Percentiles rank a stretch among this genome's conserved stretches.
phyloP scores from a whole-genome alignment of 208 protist genomes.

The Crithidia acanthocephali region DNA sequence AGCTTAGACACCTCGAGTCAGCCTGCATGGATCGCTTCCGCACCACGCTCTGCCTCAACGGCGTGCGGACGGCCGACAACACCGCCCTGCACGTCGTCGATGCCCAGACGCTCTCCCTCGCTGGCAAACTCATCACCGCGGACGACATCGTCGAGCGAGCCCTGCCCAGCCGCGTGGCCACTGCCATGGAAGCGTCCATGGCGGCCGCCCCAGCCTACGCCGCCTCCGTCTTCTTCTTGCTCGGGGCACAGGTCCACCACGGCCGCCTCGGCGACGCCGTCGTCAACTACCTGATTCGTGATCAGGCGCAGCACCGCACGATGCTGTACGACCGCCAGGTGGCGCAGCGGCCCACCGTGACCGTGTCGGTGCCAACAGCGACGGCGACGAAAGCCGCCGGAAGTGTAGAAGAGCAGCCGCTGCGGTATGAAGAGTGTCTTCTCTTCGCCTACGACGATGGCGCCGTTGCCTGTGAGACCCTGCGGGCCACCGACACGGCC shows the following conservation, averaged over 20 bases:
- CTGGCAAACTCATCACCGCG: slow-evolving; percentile 22
- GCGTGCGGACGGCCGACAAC: slow-evolving; percentile 31
- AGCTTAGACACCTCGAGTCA: neutral
- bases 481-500: slow-evolving; percentile 21
- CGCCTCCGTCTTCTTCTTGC: slow-evolving; percentile 44
- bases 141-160: slow-evolving; percentile 49
- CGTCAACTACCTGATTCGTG: slow-evolving; percentile 24
- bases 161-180: slow-evolving; percentile 48
- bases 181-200: slow-evolving; percentile 37
- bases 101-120: slow-evolving; percentile 33
- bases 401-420: neutral
- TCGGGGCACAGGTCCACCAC: slow-evolving; percentile 30
- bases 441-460: slow-evolving; percentile 59
- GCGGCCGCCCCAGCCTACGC: slow-evolving; percentile 37
- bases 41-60: slow-evolving; percentile 50
- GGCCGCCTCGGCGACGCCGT: slow-evolving; percentile 37
- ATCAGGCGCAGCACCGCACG: slow-evolving; percentile 22
- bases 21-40: slow-evolving; percentile 46
- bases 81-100: slow-evolving; percentile 26
- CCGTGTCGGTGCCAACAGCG: neutral
- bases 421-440: slow-evolving; percentile 59
- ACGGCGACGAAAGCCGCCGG: neutral
- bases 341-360: slow-evolving; percentile 5
- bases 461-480: slow-evolving; percentile 40
- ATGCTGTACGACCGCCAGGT: slow-evolving; percentile 25